A percentile compares a stretch with the other conserved stretches of the same genome.
phyloP scores from a whole-genome alignment of 805 yeast genomes.

The Nakazawaea ernobii region DNA sequence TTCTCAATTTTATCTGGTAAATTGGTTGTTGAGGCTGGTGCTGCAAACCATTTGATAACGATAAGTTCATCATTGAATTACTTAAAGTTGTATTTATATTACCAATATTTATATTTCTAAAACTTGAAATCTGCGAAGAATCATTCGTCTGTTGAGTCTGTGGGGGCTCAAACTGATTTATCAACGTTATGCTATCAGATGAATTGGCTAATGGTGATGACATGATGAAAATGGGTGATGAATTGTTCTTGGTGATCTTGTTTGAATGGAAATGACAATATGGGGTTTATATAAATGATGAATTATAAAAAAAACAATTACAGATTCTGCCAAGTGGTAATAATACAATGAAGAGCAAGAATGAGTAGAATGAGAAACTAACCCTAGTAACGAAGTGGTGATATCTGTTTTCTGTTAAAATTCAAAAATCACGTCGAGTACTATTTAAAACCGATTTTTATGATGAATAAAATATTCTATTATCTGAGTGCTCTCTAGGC shows the following conservation, averaged over 20 bases:
- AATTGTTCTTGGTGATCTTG: background rate
- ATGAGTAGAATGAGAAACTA: background rate
- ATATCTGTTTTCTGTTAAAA: background rate
- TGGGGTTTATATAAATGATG: conserved; percentile 8
- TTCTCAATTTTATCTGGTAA: conserved; percentile 35
- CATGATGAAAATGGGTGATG: conserved; percentile 5
- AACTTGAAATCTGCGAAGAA: conserved; percentile 2
- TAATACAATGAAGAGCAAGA: background rate
- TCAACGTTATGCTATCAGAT: conserved; percentile 9
- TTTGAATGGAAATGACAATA: background rate
- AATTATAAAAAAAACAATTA: conserved; percentile 8
- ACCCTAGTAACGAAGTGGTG: background rate
- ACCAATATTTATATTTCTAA: conserved; percentile 1
- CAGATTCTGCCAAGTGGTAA: background rate
- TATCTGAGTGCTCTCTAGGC: too few relatives aligned
- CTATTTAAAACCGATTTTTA: too few relatives aligned
- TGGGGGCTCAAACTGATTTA: conserved; percentile 10
- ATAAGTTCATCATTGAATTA: conserved; percentile 12
- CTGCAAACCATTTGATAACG: conserved; percentile 12
- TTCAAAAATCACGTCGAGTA: background rate
- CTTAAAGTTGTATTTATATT: conserved; percentile 5
- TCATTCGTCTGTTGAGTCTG: background rate
- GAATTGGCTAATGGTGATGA: conserved; percentile 12
- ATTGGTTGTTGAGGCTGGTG: conserved; percentile 7
- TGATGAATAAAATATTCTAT: too few relatives aligned